Conservation (phyloP, 2,329 filamentous ascomycete species). For the Furcasterigmium furcatum region DNA sequence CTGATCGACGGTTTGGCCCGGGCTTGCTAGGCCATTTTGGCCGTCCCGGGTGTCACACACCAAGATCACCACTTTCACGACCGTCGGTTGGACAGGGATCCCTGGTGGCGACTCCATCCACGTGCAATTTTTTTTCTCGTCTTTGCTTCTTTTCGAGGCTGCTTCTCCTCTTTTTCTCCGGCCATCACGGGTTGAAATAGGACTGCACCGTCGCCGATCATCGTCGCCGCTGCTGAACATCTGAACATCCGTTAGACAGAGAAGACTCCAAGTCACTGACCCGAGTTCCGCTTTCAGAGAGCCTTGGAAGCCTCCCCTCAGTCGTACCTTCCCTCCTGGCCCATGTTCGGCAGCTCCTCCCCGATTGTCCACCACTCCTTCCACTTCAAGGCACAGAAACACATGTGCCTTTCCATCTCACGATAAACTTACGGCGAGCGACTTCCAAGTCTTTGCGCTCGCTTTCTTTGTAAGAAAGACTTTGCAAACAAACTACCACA, state of each 20-base stretch:
- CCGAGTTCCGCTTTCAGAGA: neutral
- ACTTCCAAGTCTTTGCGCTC: slow-evolving; percentile 7
- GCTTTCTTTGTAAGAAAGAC: slow-evolving; percentile 6
- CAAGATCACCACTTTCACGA: too few relatives aligned
- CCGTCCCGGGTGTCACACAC: too few relatives aligned
- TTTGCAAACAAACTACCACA: neutral
- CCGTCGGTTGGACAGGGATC: neutral
- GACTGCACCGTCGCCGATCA: neutral
- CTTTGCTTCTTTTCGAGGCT: neutral
- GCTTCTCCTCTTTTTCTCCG: neutral
- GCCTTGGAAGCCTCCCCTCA: neutral
- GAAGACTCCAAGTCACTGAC: neutral
- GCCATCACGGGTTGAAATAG: neutral
- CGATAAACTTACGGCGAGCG: slow-evolving; percentile 6
- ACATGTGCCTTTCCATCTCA: slow-evolving; percentile 2
- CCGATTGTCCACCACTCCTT: neutral
- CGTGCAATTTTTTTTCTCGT: slow-evolving; percentile 3
- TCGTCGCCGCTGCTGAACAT: neutral
- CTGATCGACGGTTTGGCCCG: too few relatives aligned
- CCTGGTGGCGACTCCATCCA: slow-evolving; percentile 3
- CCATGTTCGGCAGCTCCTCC: neutral
- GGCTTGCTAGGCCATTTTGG: too few relatives aligned
- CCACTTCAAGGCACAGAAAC: slow-evolving; percentile 2
- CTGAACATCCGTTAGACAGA: neutral
- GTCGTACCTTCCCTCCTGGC: neutral